phyloP scores from a whole-genome alignment of 176 grass and related monocot genomes.

The Leersia perrieri region DNA sequence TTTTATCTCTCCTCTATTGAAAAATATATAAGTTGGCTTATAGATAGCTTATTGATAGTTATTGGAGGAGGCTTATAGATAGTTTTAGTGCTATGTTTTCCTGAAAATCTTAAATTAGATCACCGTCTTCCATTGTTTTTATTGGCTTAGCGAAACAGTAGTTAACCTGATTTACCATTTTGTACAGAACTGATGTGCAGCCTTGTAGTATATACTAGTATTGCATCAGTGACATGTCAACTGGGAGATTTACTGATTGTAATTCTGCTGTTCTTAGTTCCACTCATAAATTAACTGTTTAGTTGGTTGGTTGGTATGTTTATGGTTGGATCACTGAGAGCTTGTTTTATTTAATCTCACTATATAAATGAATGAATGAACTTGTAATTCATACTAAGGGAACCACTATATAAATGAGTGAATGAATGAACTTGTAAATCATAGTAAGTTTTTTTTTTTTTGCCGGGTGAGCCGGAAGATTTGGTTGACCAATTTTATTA shows the following conservation, averaged over 20 bases:
- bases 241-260: background rate
- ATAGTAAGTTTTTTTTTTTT: no score
- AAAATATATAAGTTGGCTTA: no score
- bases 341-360: background rate
- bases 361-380: no score
- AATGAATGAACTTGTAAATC: no score
- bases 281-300: background rate
- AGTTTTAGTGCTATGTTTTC: background rate
- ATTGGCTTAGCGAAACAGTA: background rate
- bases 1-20: no score
- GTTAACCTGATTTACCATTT: background rate
- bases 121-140: background rate
- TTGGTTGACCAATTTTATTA: no score
- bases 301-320: conserved; percentile 4
- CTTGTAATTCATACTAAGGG: no score
- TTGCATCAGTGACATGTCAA: background rate
- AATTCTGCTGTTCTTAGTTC: background rate
- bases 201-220: background rate
- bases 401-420: no score
- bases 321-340: background rate
- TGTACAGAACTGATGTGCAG: background rate
- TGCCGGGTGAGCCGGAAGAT: no score
- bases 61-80: no score
- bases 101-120: background rate
- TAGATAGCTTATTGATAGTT: background rate